Percentiles rank a stretch among this genome's conserved stretches.
Evolutionary conservation across 441 rosid genomes (phyloP).

Genomic region (Dalechampia spathulata): DNA sequence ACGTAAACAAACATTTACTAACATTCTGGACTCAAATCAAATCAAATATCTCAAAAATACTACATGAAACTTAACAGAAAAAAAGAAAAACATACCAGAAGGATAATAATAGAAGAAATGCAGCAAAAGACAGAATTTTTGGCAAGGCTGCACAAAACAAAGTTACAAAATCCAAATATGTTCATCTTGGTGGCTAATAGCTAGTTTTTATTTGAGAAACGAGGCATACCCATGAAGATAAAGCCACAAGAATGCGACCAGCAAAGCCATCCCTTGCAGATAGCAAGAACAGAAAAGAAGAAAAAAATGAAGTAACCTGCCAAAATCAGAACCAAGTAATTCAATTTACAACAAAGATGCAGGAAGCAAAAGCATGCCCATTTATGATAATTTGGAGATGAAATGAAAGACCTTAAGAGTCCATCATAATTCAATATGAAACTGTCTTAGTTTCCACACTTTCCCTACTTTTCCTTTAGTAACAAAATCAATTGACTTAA

Average conservation of each 20-base stretch:
- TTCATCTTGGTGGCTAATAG: not conserved
- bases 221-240: conserved; percentile 58
- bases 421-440: no score
- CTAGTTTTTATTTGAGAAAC: conserved; percentile 3
- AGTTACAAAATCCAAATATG: not conserved
- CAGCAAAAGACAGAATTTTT: conserved; percentile 35
- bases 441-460: no score
- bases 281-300: conserved; percentile 39
- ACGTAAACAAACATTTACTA: not conserved
- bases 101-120: conserved; percentile 63
- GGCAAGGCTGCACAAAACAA: conserved; percentile 25
- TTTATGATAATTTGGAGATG: no score
- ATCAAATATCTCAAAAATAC: not conserved
- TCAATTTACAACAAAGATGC: conserved; percentile 1
- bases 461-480: no score
- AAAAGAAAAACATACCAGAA: conserved; percentile 46
- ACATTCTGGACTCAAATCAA: not conserved
- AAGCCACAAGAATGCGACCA: conserved; percentile 70
- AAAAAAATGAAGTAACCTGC: conserved; percentile 68
- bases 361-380: not conserved
- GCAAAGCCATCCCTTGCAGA: conserved; percentile 62
- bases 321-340: not conserved
- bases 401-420: no score
- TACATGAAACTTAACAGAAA: not conserved
- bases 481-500: no score